A percentile compares a stretch with the other conserved stretches of the same genome.
Evolutionary conservation across 1,284 basidiomycete genomes (phyloP).

Genomic region (Thecaphora thlaspeos): DNA sequence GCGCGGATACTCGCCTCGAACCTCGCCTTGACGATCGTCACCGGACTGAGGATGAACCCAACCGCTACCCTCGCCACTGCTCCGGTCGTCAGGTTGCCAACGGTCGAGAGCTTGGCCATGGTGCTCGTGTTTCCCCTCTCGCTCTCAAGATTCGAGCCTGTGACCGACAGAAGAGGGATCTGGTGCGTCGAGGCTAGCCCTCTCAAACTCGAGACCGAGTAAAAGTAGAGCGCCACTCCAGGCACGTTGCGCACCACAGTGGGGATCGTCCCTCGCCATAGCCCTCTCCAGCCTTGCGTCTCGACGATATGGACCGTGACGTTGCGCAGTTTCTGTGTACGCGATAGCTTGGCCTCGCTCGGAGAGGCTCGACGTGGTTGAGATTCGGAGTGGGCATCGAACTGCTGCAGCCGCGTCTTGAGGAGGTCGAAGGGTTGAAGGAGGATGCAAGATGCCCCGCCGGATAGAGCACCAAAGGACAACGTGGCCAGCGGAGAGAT

Average conservation of each 20-base stretch:
- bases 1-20: slow-evolving; percentile 72
- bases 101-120: slow-evolving; percentile 66
- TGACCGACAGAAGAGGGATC: slow-evolving; percentile 45
- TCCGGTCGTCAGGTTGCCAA: slow-evolving; percentile 86
- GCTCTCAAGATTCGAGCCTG: slow-evolving; percentile 3
- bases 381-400: slow-evolving; percentile 10
- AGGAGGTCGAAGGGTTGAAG: slow-evolving; percentile 56
- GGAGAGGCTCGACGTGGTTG: background rate
- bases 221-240: slow-evolving; percentile 56
- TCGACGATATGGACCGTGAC: slow-evolving; percentile 29
- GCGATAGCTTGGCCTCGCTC: slow-evolving; percentile 11
- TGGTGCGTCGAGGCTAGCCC: slow-evolving; percentile 33
- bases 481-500: slow-evolving; percentile 49
- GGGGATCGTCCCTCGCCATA: slow-evolving; percentile 55
- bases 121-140: slow-evolving; percentile 12
- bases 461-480: slow-evolving; percentile 48
- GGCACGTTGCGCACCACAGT: slow-evolving; percentile 55
- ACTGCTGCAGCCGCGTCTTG: slow-evolving; percentile 55
- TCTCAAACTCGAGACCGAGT: slow-evolving; percentile 50
- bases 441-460: slow-evolving; percentile 51
- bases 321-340: slow-evolving; percentile 26
- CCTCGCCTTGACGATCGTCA: slow-evolving; percentile 90
- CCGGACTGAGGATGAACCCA: slow-evolving; percentile 85
- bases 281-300: slow-evolving; percentile 41
- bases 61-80: slow-evolving; percentile 80